Base-by-base conservation (phyloP, 805 yeast species). In the Candida insectorum region DNA sequence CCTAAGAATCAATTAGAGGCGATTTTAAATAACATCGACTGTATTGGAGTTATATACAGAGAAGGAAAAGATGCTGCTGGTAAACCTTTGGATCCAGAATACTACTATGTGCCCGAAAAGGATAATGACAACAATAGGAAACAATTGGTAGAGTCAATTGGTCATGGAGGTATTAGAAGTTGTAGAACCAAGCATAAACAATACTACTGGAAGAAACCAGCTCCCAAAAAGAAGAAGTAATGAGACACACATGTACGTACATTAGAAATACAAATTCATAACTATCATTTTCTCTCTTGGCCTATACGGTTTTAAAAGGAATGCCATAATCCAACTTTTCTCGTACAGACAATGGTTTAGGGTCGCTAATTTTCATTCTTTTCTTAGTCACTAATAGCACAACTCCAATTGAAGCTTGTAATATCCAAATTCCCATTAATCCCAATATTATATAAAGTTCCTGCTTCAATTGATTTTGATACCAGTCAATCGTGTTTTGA, bases 31-130 rank as follows among this genome's bases (percentile, higher is more conserved):
- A 52, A 57, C 27, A 61, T 77, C 24, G 48, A 58, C 4, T 82
- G 91, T 49, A 73, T 91, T 38, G 97, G 97, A n/a, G 82, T 84
- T 8, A 89, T 93, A 40, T 75, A 78, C 50, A 81, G 97, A 57
- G 71, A 74, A 38, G 97, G 97, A 30, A 89, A 88, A 56, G 98
- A 93, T 59, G 97, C 97, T 3, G 94, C 96, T 2, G 98, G 97
- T 8, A 87, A 88, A 56, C 85, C 85, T 3, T 68, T 93, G 41
- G 97, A 91, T 45, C 95, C 87, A 55, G 97, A 93, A 55, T 93
- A 86, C 53, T 93, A 88, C 58, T 93, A 93, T 53, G 78, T 81
- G 37, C 79, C 88, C 3, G 97, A 88, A 45, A 73, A 79, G 28
- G 98, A 93, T 58, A 54, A 60, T 23, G 95, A 91, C 51, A 49